These are phyloP conservation scores for Krasilnikovozyma curviuscula DNA, from an alignment of 768 basidiomycete genomes.

Conservation along the genomic window DNA sequence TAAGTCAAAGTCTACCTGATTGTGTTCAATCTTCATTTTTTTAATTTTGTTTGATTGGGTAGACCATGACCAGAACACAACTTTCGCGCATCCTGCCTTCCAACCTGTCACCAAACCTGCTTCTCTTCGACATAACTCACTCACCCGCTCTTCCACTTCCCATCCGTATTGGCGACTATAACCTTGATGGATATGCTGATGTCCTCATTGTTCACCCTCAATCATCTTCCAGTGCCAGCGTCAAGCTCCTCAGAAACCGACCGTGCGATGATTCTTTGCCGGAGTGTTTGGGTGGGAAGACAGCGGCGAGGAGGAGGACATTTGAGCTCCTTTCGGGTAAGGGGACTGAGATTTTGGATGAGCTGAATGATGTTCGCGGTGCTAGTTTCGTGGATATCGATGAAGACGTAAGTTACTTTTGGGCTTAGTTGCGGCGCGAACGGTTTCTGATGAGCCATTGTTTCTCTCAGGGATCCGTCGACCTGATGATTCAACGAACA, in stretches of 20 bases:
- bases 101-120: slow-evolving; percentile 34
- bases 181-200: slow-evolving; percentile 89
- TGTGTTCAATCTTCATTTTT: background rate
- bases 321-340: slow-evolving; percentile 37
- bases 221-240: slow-evolving; percentile 15
- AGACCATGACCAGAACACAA: background rate
- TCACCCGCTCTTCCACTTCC: slow-evolving; percentile 52
- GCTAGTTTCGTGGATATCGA: slow-evolving; percentile 77
- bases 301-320: slow-evolving; percentile 36
- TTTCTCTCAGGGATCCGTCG: slow-evolving; percentile 51
- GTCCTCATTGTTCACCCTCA: slow-evolving; percentile 38
- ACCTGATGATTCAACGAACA: slow-evolving; percentile 74
- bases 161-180: slow-evolving; percentile 66
- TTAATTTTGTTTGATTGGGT: background rate
- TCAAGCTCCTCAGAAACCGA: slow-evolving; percentile 22
- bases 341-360: slow-evolving; percentile 41
- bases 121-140: slow-evolving; percentile 49
- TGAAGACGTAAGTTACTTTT: slow-evolving; percentile 54
- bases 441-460: background rate
- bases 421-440: background rate
- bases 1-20: no score
- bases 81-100: background rate
- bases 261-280: slow-evolving; percentile 16
- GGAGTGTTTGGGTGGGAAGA: slow-evolving; percentile 11
- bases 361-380: slow-evolving; percentile 56